Base-by-base conservation (phyloP, 179 eudicot genomes). In the Spergularia azorica region DNA sequence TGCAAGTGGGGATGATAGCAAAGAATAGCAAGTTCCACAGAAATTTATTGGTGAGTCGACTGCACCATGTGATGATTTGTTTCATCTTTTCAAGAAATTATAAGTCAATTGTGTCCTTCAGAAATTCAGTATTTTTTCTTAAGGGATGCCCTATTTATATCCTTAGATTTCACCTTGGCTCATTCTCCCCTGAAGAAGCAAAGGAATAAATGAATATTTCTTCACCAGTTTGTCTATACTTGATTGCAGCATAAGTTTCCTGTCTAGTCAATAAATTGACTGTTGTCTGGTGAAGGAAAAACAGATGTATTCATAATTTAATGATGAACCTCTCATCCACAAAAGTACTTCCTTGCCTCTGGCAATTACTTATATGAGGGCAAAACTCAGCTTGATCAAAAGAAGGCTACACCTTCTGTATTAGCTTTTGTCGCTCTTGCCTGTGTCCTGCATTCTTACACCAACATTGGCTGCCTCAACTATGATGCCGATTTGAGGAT, bases 191-290 rank as follows among this genome's bases (percentile, higher is more conserved):
- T 13, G 62, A 70, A 51, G 6, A 70, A 20, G 72, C 26, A 43
- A 67, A 41, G 38, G 16, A 57, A 38, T 76, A 76, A 48, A 74
- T 74, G 48, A 46, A 46, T 43, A 56, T 61, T 57, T 11, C 59
- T 65, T 5, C 15, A 76, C 10, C 72, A 18, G 56, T 76, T 55
- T 66, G 76, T 54, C 48, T 38, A 5, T 54, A 63, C 32, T 73
- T 64, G 68, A 59, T 72, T 14, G 18, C 21, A 41, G 72, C 57
- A 73, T n/a, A 73, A 48, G 12, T 60, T 70, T 66, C 18, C 78
- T 36, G 69, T 63, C 78, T 67, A 18, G 9, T 50, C 73, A 79
- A 73, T 79, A 79, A 74, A 79, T 78, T 78, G 67, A 65, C 73
- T 72, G 68, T 57, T 64, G 57, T 32, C 43, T 60, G 6, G 68